A percentile compares a stretch with the other conserved stretches of the same genome.
phyloP scores from a whole-genome alignment of 352 stramenopile species.

The Globisporangium nunn region DNA sequence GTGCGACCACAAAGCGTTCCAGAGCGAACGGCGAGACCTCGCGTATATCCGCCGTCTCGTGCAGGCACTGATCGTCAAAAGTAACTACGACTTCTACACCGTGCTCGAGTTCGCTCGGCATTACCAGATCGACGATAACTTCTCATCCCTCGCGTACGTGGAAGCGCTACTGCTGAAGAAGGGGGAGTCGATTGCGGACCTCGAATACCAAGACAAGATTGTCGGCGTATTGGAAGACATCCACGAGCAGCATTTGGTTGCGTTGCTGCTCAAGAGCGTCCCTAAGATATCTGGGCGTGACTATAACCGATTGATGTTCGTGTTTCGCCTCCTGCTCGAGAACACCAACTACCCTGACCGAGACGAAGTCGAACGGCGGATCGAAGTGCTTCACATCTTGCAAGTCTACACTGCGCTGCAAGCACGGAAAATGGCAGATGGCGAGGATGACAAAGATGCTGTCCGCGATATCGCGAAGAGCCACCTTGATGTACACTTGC shows the following conservation, averaged over 20 bases:
- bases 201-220: conserved; percentile 75
- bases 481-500: not conserved
- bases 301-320: conserved; percentile 68
- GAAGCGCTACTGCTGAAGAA: conserved; percentile 48
- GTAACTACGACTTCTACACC: conserved; percentile 75
- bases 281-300: conserved; percentile 42
- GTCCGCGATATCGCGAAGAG: not conserved
- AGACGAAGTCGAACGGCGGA: conserved; percentile 51
- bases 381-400: conserved; percentile 53
- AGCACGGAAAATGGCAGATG: not conserved
- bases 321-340: conserved; percentile 62
- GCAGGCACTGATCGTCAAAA: conserved; percentile 49
- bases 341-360: conserved; percentile 44
- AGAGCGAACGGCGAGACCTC: conserved; percentile 59
- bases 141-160: conserved; percentile 57
- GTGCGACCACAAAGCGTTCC: conserved; percentile 73
- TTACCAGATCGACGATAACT: conserved; percentile 81
- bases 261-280: conserved; percentile 51
- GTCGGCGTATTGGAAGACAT: conserved; percentile 74
- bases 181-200: conserved; percentile 6
- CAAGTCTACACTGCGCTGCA: conserved; percentile 16
- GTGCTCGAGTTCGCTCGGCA: conserved; percentile 76
- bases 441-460: not conserved
- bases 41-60: conserved; percentile 62
- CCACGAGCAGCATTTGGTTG: conserved; percentile 55